Conservation (phyloP, 225 moss, liverwort and hornwort species). For the Takakia lepidozioides region DNA sequence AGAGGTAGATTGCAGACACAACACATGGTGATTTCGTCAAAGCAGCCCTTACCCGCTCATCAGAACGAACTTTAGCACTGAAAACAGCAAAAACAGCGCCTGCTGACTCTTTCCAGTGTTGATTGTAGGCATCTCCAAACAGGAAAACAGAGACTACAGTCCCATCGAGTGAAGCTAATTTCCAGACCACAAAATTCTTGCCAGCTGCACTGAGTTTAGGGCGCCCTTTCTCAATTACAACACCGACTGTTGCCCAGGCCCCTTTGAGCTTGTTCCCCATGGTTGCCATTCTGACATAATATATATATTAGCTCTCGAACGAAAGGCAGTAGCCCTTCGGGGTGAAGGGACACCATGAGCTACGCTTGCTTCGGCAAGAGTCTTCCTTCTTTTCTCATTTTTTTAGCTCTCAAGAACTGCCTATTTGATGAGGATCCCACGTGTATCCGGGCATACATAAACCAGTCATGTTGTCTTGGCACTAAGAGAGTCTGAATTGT, state of each 20-base stretch:
- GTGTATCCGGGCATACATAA: too few relatives aligned
- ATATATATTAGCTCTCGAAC: neutral
- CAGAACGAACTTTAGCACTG: slow-evolving; percentile 70
- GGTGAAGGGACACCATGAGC: too few relatives aligned
- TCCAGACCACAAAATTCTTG: slow-evolving; percentile 81
- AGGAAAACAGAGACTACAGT: slow-evolving; percentile 52
- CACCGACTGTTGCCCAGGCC: slow-evolving; percentile 86
- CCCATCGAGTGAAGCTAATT: slow-evolving; percentile 73
- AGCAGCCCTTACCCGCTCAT: slow-evolving; percentile 68
- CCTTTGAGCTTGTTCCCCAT: slow-evolving; percentile 67
- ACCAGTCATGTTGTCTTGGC: too few relatives aligned
- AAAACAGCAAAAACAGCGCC: slow-evolving; percentile 73
- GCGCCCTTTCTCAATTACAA: slow-evolving; percentile 66
- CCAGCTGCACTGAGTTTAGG: slow-evolving; percentile 77
- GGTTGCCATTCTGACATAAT: slow-evolving; percentile 48
- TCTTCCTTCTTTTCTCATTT: too few relatives aligned
- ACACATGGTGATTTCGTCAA: too few relatives aligned
- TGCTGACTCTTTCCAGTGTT: slow-evolving; percentile 66
- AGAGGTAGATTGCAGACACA: too few relatives aligned
- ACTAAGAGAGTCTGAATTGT: too few relatives aligned
- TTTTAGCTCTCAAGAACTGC: too few relatives aligned
- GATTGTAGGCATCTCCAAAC: slow-evolving; percentile 84
- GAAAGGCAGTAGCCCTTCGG: too few relatives aligned
- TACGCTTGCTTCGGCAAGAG: too few relatives aligned
- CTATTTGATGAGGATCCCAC: too few relatives aligned